Conservation (phyloP, 1,284 basidiomycete species). For the Ceratobasidium sp. region DNA sequence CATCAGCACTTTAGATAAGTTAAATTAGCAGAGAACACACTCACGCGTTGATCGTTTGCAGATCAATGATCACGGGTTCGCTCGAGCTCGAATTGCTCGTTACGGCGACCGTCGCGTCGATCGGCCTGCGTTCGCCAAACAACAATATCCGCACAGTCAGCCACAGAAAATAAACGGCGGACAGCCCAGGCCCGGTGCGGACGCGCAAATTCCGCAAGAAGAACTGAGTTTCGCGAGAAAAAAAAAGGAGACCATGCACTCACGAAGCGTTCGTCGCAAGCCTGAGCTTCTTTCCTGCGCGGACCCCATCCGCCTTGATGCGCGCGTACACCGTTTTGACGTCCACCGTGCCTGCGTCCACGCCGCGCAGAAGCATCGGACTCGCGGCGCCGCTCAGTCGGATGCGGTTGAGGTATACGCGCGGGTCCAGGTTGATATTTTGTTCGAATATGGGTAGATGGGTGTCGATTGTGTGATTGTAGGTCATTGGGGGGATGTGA, state of each 20-base stretch:
- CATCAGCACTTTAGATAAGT: slow-evolving; percentile 3
- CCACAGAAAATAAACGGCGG: background rate
- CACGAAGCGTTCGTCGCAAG: slow-evolving; percentile 35
- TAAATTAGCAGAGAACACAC: background rate
- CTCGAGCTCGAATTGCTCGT: slow-evolving; percentile 30
- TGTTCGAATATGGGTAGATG: slow-evolving; percentile 37
- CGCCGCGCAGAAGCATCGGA: slow-evolving; percentile 20
- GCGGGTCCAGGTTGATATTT: slow-evolving; percentile 10
- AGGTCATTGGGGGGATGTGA: slow-evolving; percentile 24
- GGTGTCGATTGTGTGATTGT: slow-evolving; percentile 37
- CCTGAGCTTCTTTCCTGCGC: slow-evolving; percentile 14
- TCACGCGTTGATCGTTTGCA: slow-evolving; percentile 39
- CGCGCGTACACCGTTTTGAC: slow-evolving; percentile 27
- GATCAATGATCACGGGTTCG: slow-evolving; percentile 30
- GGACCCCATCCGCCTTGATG: slow-evolving; percentile 35
- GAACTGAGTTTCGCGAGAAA: too few species aligned
- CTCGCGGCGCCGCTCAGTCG: slow-evolving; percentile 31
- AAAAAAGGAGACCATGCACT: slow-evolving; percentile 6
- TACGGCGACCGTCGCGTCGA: slow-evolving; percentile 23
- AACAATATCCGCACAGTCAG: background rate
- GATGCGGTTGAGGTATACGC: slow-evolving; percentile 20
- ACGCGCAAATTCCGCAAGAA: slow-evolving; percentile 28
- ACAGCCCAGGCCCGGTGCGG: slow-evolving; percentile 10
- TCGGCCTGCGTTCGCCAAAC: slow-evolving; percentile 7
- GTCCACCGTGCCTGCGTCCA: slow-evolving; percentile 30